Conservation (phyloP, 176 grass and related monocot species). For the Saccharum spontaneum region DNA sequence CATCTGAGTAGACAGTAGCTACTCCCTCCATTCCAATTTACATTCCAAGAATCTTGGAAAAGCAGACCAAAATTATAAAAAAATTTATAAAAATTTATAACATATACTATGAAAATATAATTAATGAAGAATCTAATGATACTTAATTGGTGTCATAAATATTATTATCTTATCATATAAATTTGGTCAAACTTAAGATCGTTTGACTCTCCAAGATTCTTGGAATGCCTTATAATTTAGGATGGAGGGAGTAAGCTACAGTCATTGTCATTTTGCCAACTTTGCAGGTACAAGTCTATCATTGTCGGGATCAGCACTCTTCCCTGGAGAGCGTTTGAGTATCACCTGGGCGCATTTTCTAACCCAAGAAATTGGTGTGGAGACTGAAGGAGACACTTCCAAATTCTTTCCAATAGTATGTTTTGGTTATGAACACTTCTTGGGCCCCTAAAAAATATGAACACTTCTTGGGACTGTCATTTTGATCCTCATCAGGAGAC, state of each 20-base stretch:
- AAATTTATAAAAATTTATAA: too few species aligned
- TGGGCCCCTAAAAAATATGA: too few species aligned
- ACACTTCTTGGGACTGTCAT: constrained; percentile 29
- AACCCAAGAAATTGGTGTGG: constrained; percentile 70
- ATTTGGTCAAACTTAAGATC: too few species aligned
- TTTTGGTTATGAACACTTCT: constrained; percentile 15
- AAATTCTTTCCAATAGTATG: constrained; percentile 36
- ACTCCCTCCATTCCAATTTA: too few species aligned
- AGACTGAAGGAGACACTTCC: constrained; percentile 40
- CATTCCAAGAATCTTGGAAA: too few species aligned
- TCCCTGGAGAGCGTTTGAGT: constrained; percentile 71
- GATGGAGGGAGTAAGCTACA: not conserved
- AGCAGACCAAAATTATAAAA: too few species aligned
- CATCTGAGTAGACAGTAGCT: not conserved
- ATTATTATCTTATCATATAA: too few species aligned
- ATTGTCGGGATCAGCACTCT: constrained; percentile 44
- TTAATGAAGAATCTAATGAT: too few species aligned
- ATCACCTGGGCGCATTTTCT: constrained; percentile 67
- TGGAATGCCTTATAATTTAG: too few species aligned
- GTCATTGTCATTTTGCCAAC: constrained; percentile 13
- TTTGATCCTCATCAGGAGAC: constrained; percentile 19
- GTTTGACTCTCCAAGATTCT: too few species aligned
- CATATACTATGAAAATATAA: too few species aligned
- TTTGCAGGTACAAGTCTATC: constrained; percentile 24
- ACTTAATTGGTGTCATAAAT: too few species aligned